Evolutionary conservation across 352 stramenopile genomes (phyloP), one percentile per base, ranked within the genome.

Genomic region (Lagenidium sp.): DNA sequence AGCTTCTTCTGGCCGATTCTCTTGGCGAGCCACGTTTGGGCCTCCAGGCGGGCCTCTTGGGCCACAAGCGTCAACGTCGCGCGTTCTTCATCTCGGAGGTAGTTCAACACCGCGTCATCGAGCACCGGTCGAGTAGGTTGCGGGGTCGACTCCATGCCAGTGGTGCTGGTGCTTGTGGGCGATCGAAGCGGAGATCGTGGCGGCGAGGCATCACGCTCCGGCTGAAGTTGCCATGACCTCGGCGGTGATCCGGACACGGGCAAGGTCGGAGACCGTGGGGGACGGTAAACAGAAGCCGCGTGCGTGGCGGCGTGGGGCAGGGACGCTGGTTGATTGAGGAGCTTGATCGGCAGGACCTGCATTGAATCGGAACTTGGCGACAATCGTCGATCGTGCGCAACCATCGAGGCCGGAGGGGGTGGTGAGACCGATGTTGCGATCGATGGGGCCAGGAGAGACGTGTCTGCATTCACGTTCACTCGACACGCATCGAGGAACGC

Each of bases 1-100:
- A 90, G 47, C 36, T 87, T 87, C 50, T 85, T 85, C 44, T 86
- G 70, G 6, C 78, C 75, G 36, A 78, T 81, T 18, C 75, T 68
- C 30, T 91, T 88, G 4, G 63, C 59, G 10, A 91, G 57, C 78
- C 75, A 91, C 26, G 78, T 70, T 21, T 74, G 63, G 4, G 73
- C 78, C 23, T 88, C 75, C 10, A 50, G 55, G 7, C 71, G 67
- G 10, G 78, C 75, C 48, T 91, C 70, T 7, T 84, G 59, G 7
- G 73, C 75, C 18, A 91, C 72, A 13, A 88, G 48, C 6, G 59
- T 81, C 46, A 91, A 36, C 0, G 78, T 86, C 24, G 71, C 52
- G 12, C 56, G 61, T 41, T 91, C 78, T 53, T 91, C 63, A 44
- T 74, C 68, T 36, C 50, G 50, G 18, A 87, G 40, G 44, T 68